phyloP scores from a whole-genome alignment of 148 eudicot species.

The Simmondsia chinensis region DNA sequence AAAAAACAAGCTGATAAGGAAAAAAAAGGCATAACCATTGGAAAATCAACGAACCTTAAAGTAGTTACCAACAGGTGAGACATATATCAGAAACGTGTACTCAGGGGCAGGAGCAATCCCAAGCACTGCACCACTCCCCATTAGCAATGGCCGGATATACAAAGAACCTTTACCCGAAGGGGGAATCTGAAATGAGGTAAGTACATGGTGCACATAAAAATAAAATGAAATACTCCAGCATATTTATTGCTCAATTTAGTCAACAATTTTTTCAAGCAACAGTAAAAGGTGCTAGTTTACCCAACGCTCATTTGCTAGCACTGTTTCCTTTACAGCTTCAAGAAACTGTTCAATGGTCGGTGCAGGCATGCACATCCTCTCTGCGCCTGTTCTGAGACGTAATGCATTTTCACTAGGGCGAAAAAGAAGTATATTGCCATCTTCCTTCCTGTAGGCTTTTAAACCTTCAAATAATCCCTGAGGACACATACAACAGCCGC shows the following conservation, averaged over 20 bases:
- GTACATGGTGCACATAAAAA: too few species aligned
- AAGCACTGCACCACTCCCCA: conserved; percentile 94
- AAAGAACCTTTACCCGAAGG: conserved; percentile 91
- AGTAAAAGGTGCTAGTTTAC: conserved; percentile 24
- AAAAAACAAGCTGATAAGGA: not conserved
- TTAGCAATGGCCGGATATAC: conserved; percentile 81
- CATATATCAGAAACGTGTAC: conserved; percentile 80
- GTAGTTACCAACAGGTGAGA: conserved; percentile 94
- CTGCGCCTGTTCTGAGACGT: conserved; percentile 80
- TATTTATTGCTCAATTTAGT: too few species aligned
- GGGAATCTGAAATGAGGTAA: conserved; percentile 66
- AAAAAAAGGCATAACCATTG: not conserved
- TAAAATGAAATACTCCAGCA: too few species aligned
- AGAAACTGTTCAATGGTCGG: conserved; percentile 88
- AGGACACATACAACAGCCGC: conserved; percentile 2
- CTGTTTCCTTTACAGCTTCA: conserved; percentile 86
- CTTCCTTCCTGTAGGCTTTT: conserved; percentile 77
- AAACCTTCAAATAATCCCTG: conserved; percentile 97
- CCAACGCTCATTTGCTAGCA: conserved; percentile 89
- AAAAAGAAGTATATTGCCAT: conserved; percentile 74
- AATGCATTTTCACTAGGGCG: conserved; percentile 90
- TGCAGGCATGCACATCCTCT: conserved; percentile 98
- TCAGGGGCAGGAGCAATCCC: conserved; percentile 97
- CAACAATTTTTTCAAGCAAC: not conserved
- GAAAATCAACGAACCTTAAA: conserved; percentile 59